phyloP scores from a whole-genome alignment of 192 early-diverging fungal genomes.

The Funneliformis mosseae region DNA sequence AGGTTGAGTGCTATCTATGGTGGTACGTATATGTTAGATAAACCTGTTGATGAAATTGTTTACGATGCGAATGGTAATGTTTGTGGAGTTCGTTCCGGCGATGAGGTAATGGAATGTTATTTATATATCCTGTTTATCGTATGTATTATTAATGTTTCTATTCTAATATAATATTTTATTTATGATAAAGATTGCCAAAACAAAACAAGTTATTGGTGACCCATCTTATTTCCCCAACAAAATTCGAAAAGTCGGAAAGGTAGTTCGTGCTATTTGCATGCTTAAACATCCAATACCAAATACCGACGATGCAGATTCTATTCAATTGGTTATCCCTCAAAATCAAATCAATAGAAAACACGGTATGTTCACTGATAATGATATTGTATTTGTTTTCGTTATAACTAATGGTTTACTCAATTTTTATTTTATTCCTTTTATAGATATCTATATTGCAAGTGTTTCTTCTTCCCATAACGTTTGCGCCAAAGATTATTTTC shows the following conservation, averaged over 20 bases:
- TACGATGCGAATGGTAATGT: slow-evolving; percentile 81
- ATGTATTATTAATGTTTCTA: background rate
- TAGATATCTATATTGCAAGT: slow-evolving; percentile 93
- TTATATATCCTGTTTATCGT: background rate
- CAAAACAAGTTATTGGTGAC: slow-evolving; percentile 92
- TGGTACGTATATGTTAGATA: slow-evolving; percentile 98
- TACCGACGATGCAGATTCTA: slow-evolving; percentile 80
- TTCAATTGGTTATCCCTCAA: slow-evolving; percentile 98
- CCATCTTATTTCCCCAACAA: slow-evolving; percentile 88
- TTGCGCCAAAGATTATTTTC: slow-evolving; percentile 81
- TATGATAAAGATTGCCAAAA: slow-evolving; percentile 61
- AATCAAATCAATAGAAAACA: slow-evolving; percentile 92
- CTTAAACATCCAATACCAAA: slow-evolving; percentile 91
- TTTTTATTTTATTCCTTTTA: background rate
- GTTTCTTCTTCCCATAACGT: slow-evolving; percentile 91
- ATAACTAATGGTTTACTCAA: background rate
- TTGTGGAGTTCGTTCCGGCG: slow-evolving; percentile 88
- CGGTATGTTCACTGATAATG: slow-evolving; percentile 6
- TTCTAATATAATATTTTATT: background rate
- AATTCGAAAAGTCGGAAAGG: slow-evolving; percentile 81
- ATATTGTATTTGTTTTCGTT: background rate
- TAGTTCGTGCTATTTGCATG: slow-evolving; percentile 96
- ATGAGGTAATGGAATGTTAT: slow-evolving; percentile 54
- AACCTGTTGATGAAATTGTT: slow-evolving; percentile 88
- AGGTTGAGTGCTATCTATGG: slow-evolving; percentile 97